Base-by-base conservation (phyloP, 192 early-diverging fungal genomes). In the Pilaira anomala region DNA sequence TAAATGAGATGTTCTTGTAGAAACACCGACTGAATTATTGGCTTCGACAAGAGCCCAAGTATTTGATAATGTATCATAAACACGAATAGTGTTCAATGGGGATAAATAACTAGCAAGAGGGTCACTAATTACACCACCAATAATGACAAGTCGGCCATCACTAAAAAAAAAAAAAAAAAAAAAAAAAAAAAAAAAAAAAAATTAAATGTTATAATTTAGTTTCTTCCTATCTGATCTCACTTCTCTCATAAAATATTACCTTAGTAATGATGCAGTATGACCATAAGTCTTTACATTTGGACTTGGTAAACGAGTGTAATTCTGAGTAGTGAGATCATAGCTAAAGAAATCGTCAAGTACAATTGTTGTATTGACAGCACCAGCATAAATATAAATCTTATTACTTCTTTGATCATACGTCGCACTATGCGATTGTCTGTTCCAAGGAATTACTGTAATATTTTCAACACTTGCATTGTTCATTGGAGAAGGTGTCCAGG, bases 111-210 rank as follows among this genome's bases (percentile, higher is more conserved):
- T 44, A 42, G 4, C 22, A 41, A 28, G 22, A 26, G 26, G 51
- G 21, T 63, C 51, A 22, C 48, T 39, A 24, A 39, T 36, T 28
- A 57, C 49, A 71, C 69, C 69, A 60, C 69, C 69, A 62, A 65
- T 50, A 29, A 71, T 33, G 28, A 71, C 62, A 24, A 71, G 26
- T 39, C 61, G 55, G 16, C 69, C 69, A 65, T 55, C 61, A 14
- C 62, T 71, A 40, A 25, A 18, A n/a, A 53, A 13, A 22, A 30
- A 24, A 39, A 67, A 24, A 58, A n/a, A 67, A 40, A 60, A 42
- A 8, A 60, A 49, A 40, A 59, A 28, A 26, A 16, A 52, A 26
- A 52, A 52, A 52, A 22, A 22, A 52, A 52, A 52, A 52, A 26
- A 26, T 26, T 52, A 52, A 14, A 52, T 52, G 28, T 52, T 6